Evolutionary conservation across 306 rosid genomes (phyloP).

Genomic region (Dalbergia cultrata): DNA sequence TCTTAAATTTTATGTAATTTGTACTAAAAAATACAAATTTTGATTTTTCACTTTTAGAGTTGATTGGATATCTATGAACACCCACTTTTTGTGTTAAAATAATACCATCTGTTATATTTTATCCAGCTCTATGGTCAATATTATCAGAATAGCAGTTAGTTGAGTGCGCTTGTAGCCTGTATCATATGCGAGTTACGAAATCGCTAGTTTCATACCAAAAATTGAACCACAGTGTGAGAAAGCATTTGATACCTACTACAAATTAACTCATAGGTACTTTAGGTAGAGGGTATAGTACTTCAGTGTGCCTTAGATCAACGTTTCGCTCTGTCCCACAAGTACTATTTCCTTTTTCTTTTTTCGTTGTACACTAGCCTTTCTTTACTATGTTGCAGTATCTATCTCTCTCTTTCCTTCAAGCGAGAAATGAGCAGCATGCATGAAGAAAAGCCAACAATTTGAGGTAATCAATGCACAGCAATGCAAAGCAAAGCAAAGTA

Average conservation of each 20-base stretch:
- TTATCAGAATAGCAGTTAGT: background rate
- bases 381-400: conserved; percentile 18
- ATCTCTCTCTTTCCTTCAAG: conserved; percentile 13
- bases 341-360: background rate
- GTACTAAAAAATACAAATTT: too few species aligned
- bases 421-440: conserved; percentile 17
- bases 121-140: background rate
- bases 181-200: background rate
- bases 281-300: background rate
- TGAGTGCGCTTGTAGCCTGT: background rate
- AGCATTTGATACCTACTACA: background rate
- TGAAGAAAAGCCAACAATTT: conserved; percentile 31
- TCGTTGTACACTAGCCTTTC: too few species aligned
- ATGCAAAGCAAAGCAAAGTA: background rate
- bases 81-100: too few species aligned
- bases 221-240: background rate
- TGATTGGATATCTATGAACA: too few species aligned
- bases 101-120: background rate
- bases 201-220: background rate
- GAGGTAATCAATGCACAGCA: conserved; percentile 14
- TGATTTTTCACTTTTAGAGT: too few species aligned
- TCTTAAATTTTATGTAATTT: too few species aligned
- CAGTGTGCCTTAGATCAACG: too few species aligned
- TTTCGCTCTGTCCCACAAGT: conserved; percentile 26
- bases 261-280: background rate